Evolutionary conservation across 306 rosid genomes (phyloP).

Genomic region (Cajanus cajan): DNA sequence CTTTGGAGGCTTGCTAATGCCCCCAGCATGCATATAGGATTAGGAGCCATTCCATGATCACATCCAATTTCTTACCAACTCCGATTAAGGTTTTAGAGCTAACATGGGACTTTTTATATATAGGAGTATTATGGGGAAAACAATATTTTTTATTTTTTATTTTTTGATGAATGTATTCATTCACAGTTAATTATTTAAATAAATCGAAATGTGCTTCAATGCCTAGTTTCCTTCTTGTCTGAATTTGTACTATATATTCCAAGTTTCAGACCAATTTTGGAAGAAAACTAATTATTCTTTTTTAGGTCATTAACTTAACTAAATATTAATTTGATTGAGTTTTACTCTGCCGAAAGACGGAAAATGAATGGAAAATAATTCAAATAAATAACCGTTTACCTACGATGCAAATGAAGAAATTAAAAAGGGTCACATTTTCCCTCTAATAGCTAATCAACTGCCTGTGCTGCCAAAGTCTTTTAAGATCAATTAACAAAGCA

Average conservation of each 20-base stretch:
- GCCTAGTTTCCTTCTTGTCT: background rate
- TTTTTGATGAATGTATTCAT: background rate
- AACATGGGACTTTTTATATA: background rate
- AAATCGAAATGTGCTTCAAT: background rate
- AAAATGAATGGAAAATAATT: too few relatives aligned
- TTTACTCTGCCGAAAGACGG: too few relatives aligned
- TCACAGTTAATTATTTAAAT: background rate
- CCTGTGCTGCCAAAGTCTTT: too few relatives aligned
- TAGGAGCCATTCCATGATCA: background rate
- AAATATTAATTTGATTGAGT: too few relatives aligned
- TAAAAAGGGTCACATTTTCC: too few relatives aligned
- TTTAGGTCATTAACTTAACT: too few relatives aligned
- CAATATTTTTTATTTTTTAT: background rate
- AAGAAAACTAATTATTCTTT: too few relatives aligned
- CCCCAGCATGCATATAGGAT: constrained; percentile 32
- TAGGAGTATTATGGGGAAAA: background rate
- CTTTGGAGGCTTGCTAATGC: constrained; percentile 8
- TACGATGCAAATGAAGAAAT: too few relatives aligned
- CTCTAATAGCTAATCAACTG: too few relatives aligned
- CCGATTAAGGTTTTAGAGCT: background rate
- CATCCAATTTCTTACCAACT: background rate
- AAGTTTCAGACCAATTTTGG: too few relatives aligned
- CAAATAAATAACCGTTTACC: too few relatives aligned
- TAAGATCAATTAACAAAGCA: too few relatives aligned
- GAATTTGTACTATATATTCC: background rate